Evolutionary conservation across 805 yeast species (phyloP), one percentile per base, ranked within the genome.

Genomic region (Candida yuanshanica): DNA sequence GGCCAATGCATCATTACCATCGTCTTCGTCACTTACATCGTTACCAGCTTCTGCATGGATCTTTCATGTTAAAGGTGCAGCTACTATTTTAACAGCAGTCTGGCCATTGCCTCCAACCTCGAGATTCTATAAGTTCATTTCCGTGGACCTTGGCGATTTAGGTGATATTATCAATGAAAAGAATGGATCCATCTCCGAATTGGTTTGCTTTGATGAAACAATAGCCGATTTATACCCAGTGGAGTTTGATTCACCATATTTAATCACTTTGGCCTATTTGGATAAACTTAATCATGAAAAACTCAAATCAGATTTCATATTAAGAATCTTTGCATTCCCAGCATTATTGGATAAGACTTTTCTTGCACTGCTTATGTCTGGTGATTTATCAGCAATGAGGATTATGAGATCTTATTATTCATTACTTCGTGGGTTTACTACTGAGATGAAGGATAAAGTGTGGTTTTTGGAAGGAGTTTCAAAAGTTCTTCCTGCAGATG

Each of bases 31-130:
- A 4, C 56, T 61, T 13, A 62, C 69, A 7, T 81, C 89, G 3
- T 62, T 89, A 43, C 95, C 96, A 1, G 90, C 97, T 2, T 81
- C 93, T 4, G 95, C 97, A 0, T 91, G 98, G 98, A 81, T 91
- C 42, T 93, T 87, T 68, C 97, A 91, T 56, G 96, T 91, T 11
- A 85, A 93, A 52, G 98, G 97, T 24, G 96, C 97, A 0, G 96
- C 96, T 6, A 90, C 97, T 0, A 91, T 91, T 40, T 69, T 91
- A 38, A 85, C 96, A 2, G 95, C 96, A 1, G 96, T 90, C n/a
- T 88, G 96, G 89, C 96, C 96, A 4, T 66, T 89, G 37, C 81
- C 81, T 35, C 81, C 78, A 35, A 69, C 72, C 12, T 81, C 88
- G 4, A 62, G 83, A 41, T 82, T 82, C 57, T 75, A 77, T 54